These are phyloP conservation scores for Gloeophyllum trabeum DNA, from an alignment of 768 basidiomycete species.

Conservation along the genomic window DNA sequence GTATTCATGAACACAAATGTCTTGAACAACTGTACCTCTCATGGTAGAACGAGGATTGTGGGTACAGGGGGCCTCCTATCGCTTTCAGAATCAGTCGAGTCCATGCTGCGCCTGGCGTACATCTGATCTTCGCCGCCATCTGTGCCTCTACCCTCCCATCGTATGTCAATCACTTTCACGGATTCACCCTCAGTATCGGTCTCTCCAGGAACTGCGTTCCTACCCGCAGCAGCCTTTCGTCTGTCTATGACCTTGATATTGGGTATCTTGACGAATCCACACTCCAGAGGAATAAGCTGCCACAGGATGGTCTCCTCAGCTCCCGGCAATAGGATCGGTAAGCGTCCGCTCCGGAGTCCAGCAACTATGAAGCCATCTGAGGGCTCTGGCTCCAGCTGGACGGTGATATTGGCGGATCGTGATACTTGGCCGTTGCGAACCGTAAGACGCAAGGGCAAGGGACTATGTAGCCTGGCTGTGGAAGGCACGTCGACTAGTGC, in stretches of 20 bases:
- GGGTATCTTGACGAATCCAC: conserved; percentile 56
- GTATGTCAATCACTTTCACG: conserved; percentile 43
- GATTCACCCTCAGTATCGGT: conserved; percentile 29
- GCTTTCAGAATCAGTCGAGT: neutral
- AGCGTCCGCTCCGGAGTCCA: conserved; percentile 53
- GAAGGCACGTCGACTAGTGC: conserved; percentile 58
- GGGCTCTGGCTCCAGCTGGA: conserved; percentile 61
- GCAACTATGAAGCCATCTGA: conserved; percentile 72
- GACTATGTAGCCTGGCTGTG: conserved; percentile 50
- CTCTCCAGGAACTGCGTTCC: conserved; percentile 15
- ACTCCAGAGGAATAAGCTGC: conserved; percentile 65
- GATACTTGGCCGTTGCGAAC: conserved; percentile 56
- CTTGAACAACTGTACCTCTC: too few species aligned
- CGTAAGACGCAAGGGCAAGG: conserved; percentile 40
- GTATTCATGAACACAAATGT: too few species aligned
- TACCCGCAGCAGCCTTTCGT: conserved; percentile 21
- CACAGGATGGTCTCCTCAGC: conserved; percentile 55
- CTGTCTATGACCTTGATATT: conserved; percentile 46
- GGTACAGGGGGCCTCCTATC: neutral
- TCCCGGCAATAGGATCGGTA: conserved; percentile 68
- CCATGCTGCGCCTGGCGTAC: neutral
- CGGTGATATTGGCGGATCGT: conserved; percentile 56
- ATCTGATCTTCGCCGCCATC: neutral
- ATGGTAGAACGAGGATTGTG: neutral
- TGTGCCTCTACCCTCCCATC: conserved; percentile 22